Base-by-base conservation (phyloP, 495 filamentous ascomycete species). In the Melanomma pulvis-pyrius region DNA sequence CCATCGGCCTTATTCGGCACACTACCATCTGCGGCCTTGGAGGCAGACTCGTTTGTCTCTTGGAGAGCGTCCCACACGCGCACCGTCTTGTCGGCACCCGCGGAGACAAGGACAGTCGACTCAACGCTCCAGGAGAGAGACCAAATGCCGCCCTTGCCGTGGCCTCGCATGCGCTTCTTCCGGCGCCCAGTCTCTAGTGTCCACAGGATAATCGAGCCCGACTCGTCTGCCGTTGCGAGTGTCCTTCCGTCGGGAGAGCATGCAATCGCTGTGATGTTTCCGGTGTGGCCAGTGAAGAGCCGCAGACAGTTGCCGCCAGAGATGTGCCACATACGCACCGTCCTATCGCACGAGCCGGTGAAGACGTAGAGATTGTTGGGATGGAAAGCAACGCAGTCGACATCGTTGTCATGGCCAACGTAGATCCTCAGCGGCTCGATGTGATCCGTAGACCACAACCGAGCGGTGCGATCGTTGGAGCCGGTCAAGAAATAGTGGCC, bases 311-410 rank as follows among this genome's bases (percentile, higher is more conserved):
- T 87, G 22, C 94, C 94, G 8, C 86, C 91, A 1, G 82, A 80
- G n/a, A 97, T 81, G n/a, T 90, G 85, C 93, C 94, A 98, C 93
- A 98, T 97, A 21, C 94, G 88, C 22, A 97, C 91, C 0, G 92
- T 92, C 77, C 91, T 91, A 76, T 98, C 94, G 49, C 82, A 87
- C 53, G 90, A 92, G 0, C 88, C 92, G 1, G 94, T 97, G 78
- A 98, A 96, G 52, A 97, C 78, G 68, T 98, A 98, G 4, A 87
- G 85, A 7, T 89, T 90, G 74, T 98, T 98, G 1, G 93, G 92
- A 71, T 98, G 94, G 82, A 92, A 98, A 17, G 87, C 84, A 22
- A 98, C 80, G 44, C 84, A 84, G 67, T 94, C 93, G 25, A 97
- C 91, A 71, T 90, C 87, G 36, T 89, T 88, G 60, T 98, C 91